A percentile compares a stretch with the other conserved stretches of the same genome.
Conservation (phyloP, 1,139 yeast species). For the Candida sp. region DNA sequence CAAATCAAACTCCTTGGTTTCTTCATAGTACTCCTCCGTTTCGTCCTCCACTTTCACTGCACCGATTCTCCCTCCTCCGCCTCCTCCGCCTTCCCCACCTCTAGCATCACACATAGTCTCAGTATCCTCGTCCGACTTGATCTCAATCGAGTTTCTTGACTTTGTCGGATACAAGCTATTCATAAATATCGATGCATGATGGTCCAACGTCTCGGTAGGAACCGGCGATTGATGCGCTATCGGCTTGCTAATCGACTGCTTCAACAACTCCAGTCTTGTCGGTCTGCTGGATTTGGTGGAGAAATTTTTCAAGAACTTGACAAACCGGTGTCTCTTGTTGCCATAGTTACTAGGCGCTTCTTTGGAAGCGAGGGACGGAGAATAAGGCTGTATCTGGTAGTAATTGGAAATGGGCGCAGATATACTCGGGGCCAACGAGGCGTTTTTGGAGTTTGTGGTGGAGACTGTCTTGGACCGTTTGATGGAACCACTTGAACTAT, state of each 20-base stretch:
- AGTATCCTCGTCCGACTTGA: constrained; percentile 8
- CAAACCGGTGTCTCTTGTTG: constrained; percentile 6
- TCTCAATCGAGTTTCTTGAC: constrained; percentile 10
- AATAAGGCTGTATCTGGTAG: not conserved
- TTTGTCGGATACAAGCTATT: constrained; percentile 10
- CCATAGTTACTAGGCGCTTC: not conserved
- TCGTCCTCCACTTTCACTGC: not conserved
- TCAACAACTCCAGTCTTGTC: constrained; percentile 7
- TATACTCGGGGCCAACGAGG: not conserved
- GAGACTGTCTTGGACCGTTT: constrained; percentile 1
- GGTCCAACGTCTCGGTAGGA: not conserved
- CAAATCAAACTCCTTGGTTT: constrained; percentile 1
- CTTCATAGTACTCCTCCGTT: not conserved
- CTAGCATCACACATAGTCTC: not conserved
- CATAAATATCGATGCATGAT: constrained; percentile 6
- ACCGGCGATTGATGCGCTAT: constrained; percentile 4
- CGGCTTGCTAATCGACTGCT: constrained; percentile 14
- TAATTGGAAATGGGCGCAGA: constrained; percentile 5
- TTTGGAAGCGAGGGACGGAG: constrained; percentile 8
- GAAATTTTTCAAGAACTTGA: constrained; percentile 9
- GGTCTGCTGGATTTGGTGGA: constrained; percentile 9
- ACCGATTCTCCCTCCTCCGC: not conserved
- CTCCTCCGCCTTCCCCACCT: no score
- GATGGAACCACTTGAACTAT: constrained; percentile 1
- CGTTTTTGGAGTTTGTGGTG: not conserved